Base-by-base conservation (phyloP, 352 stramenopile species). In the Phytophthora cactorum region DNA sequence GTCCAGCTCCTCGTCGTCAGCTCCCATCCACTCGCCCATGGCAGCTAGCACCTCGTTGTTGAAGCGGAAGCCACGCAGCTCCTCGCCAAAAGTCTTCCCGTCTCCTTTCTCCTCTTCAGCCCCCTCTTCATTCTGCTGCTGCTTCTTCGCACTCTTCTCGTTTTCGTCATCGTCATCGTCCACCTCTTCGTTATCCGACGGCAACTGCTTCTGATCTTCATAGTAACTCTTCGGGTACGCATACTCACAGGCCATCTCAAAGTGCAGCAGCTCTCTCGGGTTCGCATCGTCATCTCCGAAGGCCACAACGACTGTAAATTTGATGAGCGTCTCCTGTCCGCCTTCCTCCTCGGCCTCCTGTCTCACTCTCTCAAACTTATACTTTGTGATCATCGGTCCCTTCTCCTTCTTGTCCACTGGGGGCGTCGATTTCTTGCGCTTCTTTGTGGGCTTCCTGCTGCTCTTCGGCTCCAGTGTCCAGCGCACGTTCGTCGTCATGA, bases 201-300 rank as follows among this genome's bases (percentile, higher is more conserved):
- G 71, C 12, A 74, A 52, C 36, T 77, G 58, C 52, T 82, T 70
- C 52, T 78, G 63, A 28, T 88, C 75, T 41, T 93, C 84, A 63
- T 93, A 93, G 70, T 89, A 90, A 57, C 82, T 90, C 22, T 79
- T 83, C 7, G 86, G 86, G 55, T 93, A 93, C n/a, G 52, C 17
- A 27, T 77, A 54, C 14, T 84, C 63, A 49, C 79, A 84, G 10
- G 66, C 74, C 58, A 93, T 66, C n/a, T 76, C 78, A 65, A 86
- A 91, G 66, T 78, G 65, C 63, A 93, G 74, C 27, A 93, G 64
- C 59, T 89, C 73, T 59, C 72, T 77, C 7, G 79, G 66, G 39
- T 60, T 69, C 4, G 39, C 61, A 31, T 80, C 68, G 4, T 81
- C 63, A 12, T 79, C 68, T 28, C 81, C 82, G 15, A 91, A 69